Base-by-base conservation (phyloP, 495 filamentous ascomycete species). In the Trichoderma erinaceum region DNA sequence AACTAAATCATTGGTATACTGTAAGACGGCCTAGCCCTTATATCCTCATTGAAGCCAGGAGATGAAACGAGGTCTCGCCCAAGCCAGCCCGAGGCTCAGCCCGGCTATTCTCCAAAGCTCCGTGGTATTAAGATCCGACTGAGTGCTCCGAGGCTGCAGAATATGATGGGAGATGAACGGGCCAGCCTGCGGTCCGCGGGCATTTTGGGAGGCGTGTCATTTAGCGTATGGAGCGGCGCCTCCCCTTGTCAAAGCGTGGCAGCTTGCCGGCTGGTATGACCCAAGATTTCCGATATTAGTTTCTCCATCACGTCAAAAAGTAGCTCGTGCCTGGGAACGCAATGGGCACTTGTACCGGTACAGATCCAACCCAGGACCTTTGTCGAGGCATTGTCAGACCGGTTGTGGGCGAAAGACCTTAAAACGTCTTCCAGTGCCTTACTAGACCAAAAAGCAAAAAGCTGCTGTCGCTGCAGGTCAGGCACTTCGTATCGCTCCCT, bases 241-340 rank as follows among this genome's bases (percentile, higher is more conserved):
- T 32, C 25, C 56, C 56, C 25, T 61, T 29, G 23, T 32, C 23
- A 61, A 61, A 29, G 56, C 56, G 56, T 61, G 56, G 56, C 56
- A 61, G 56, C 56, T 27, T 61, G 56, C 56, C 56, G 56, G 56
- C 15, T 61, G 56, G 56, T 61, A 61, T 27, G 56, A 61, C 56
- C 48, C 56, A 61, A 61, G 56, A 61, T 61, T 61, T 61, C 56
- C 56, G 56, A 61, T 23, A 61, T 61, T 61, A 61, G 56, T 61
- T 32, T 61, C 56, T 61, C 56, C 56, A 61, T 61, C 56, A 29
- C 29, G 56, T 61, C 56, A 61, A 61, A 61, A 32, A 32, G 56
- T 61, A 61, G 56, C 56, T 32, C 56, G 56, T 61, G 27, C 56
- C 56, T 61, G 23, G 25, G 23, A 61, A 61, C 29, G 56, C 29